Evolutionary conservation across 2,329 filamentous ascomycete species (phyloP), one percentile per base, ranked within the genome.

Genomic region (Phialophora tarda): DNA sequence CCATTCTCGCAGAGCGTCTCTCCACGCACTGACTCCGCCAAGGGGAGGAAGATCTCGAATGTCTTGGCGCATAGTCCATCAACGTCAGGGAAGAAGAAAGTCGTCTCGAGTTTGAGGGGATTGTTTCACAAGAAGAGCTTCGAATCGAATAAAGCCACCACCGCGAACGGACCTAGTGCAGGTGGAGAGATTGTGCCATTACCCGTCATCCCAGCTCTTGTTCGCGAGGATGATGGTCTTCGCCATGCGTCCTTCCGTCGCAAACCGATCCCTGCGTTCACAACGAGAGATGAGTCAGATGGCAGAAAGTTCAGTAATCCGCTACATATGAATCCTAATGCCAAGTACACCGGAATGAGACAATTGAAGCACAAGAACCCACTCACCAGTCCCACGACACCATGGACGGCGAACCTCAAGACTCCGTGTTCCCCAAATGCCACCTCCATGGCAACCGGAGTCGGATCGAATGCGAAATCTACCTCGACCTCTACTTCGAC

Each of bases 111-210:
- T 57, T 59, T 74, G 28, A 66, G 67, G 24, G 72, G 70, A 14
- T 62, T 74, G 4, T 74, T 75, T 58, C 70, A 74, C 59, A 75
- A 74, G 64, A 69, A 66, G 7, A 69, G 70, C 3, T 51, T 63
- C 24, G 70, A 74, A 4, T 66, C 65, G 30, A 61, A 17, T 12
- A 61, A 61, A 14, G 59, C 48, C 32, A 21, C n/a, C 10, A 30
- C 26, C 7, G 14, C 23, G 8, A n/a, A 17, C 23, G n/a, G 11
- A 11, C 21, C n/a, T 28, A 23, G 7, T 26, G 24, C 23, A 12
- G 5, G 7, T 10, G 48, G 21, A 2, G 48, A 61, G 12, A 7
- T 38, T 50, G 32, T 26, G 28, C 28, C 59, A 17, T 17, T 53
- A 26, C 59, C 47, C 3, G 23, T 14, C 21, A 54, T 28, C 17